A percentile compares a stretch with the other conserved stretches of the same genome.
phyloP scores from a whole-genome alignment of 1,284 basidiomycete genomes.

The Pascua sp. region DNA sequence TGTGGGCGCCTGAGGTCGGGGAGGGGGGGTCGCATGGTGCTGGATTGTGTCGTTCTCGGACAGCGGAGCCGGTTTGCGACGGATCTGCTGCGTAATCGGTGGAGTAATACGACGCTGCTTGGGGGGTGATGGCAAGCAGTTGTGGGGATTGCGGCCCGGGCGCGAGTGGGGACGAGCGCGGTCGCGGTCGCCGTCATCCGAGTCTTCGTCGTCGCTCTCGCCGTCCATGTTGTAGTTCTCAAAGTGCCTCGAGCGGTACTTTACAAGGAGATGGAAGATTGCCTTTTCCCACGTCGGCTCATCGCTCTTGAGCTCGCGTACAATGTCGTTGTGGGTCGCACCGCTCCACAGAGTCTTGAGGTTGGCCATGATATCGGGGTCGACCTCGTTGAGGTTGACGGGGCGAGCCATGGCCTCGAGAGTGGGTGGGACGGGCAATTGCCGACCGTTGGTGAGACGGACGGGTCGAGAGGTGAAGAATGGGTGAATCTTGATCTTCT shows the following conservation, averaged over 20 bases:
- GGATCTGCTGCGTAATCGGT: conserved; percentile 18
- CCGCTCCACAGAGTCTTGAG: conserved; percentile 86
- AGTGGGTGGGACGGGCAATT: conserved; percentile 64
- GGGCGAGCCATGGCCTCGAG: conserved; percentile 67
- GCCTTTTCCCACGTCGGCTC: conserved; percentile 86
- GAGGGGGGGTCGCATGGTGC: conserved; percentile 25
- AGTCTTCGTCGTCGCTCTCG: conserved; percentile 32
- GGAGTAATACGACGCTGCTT: conserved; percentile 9
- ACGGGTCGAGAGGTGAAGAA: conserved; percentile 73
- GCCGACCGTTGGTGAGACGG: conserved; percentile 54
- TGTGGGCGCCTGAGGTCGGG: conserved; percentile 46
- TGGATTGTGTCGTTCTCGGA: conserved; percentile 42
- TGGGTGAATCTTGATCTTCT: conserved; percentile 78
- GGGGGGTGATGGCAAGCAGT: conserved; percentile 4
- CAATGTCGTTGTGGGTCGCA: conserved; percentile 66
- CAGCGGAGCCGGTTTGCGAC: conserved; percentile 28
- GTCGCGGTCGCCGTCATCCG: background rate
- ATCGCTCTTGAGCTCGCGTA: conserved; percentile 59
- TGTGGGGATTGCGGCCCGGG: background rate
- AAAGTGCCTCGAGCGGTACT: conserved; percentile 68
- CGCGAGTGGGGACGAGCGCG: conserved; percentile 20
- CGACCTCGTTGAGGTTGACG: conserved; percentile 65
- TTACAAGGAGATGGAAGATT: conserved; percentile 78
- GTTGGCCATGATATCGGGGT: conserved; percentile 85
- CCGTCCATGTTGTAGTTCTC: conserved; percentile 62